A percentile compares a stretch with the other conserved stretches of the same genome.
These are phyloP conservation scores for Myxozyma vanderwaltii DNA, from an alignment of 805 yeast species.

Conservation along the genomic window DNA sequence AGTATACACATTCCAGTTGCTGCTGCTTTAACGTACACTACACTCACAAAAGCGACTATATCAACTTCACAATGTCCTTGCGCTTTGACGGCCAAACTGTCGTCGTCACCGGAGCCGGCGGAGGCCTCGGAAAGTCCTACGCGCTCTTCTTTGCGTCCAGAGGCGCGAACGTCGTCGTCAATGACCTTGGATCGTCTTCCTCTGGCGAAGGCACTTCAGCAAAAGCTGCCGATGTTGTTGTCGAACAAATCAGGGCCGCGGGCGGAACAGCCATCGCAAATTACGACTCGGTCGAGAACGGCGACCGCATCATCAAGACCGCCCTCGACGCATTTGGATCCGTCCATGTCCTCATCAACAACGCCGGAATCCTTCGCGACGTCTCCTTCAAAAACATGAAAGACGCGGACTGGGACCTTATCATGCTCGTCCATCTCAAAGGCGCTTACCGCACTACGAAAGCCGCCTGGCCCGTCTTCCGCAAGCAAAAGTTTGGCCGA, in stretches of 20 bases:
- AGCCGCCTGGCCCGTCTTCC: conserved; percentile 91
- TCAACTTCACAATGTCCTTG: conserved; percentile 35
- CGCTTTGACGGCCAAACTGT: conserved; percentile 82
- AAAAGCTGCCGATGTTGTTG: conserved; percentile 83
- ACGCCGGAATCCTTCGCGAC: conserved; percentile 94
- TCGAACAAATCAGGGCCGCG: conserved; percentile 63
- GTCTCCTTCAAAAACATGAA: conserved; percentile 83
- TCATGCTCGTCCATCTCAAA: conserved; percentile 82
- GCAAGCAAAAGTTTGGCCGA: conserved; percentile 83
- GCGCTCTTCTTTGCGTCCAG: conserved; percentile 84
- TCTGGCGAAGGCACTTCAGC: conserved; percentile 65
- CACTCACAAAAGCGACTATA: no score
- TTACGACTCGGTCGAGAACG: conserved; percentile 85
- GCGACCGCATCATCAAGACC: conserved; percentile 79
- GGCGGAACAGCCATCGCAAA: conserved; percentile 94
- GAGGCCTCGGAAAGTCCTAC: conserved; percentile 89
- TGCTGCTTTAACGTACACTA: no score
- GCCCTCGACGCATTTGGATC: conserved; percentile 86
- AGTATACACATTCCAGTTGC: no score
- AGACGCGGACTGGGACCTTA: conserved; percentile 74
- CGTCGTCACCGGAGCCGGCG: conserved; percentile 95
- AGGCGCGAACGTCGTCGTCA: conserved; percentile 94
- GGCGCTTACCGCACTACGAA: conserved; percentile 84
- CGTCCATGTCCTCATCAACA: conserved; percentile 85
- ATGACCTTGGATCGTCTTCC: conserved; percentile 86